Evolutionary conservation across 805 yeast genomes (phyloP), one percentile per base, ranked within the genome.

Genomic region (Lachancea sp.): DNA sequence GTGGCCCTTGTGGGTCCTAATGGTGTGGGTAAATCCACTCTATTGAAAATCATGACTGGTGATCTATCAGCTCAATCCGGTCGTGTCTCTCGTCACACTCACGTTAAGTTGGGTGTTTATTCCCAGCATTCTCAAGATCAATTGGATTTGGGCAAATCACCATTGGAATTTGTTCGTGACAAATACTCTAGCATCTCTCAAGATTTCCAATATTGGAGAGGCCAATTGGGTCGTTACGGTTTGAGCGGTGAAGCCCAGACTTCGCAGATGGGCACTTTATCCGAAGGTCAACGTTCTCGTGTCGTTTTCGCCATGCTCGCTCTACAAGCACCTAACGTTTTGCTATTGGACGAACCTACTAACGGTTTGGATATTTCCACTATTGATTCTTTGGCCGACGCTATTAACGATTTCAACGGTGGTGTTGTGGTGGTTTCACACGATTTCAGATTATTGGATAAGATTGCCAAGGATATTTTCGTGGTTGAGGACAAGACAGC

Each of bases 91-190:
- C 84, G 94, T 67, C 98, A 92, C 70, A 83, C 97, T 19, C 98
- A 92, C 67, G 81, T 92, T 66, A 92, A 92, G 75, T 79, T 92
- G 64, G 98, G 98, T 69, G 97, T 92, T 45, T 92, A 92, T 74
- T 89, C 97, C 21, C 98, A 92, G 75, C 98, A 92, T 72, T 89
- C 97, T 54, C 94, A 94, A 54, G 98, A 92, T 67, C 97, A 92
- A 71, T 79, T 92, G 61, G 98, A 92, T 65, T 76, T 92, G 65
- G 83, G 96, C 56, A 88, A 87, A 73, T 80, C 90, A 47, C 95
- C 98, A 38, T 75, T 92, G 58, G 98, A 92, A 68, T 92, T 92
- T 60, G 96, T 92, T 52, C 87, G 97, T 68, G 95, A 88, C 68
- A 86, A 85, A 66, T 90, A 87, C 71, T 70, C 95, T 29, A 64